Evolutionary conservation across 805 yeast species (phyloP).

Genomic region (Helenozyma baotianmanensis): DNA sequence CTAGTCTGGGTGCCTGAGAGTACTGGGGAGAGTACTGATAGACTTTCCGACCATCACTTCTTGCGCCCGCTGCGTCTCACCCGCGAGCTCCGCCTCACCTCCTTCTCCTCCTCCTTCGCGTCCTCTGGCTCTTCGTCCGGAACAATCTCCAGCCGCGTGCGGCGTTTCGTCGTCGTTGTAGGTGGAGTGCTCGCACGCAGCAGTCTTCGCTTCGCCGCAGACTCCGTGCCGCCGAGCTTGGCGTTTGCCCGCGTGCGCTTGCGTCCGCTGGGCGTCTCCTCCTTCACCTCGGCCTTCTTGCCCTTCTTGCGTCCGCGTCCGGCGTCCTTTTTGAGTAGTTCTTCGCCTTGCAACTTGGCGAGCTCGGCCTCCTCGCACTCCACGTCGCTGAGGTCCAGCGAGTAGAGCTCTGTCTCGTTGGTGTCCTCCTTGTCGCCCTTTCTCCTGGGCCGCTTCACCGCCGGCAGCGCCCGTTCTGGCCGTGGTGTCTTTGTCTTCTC

Average conservation of each 20-base stretch:
- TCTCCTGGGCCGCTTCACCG: constrained; percentile 1
- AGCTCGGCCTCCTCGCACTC: constrained; percentile 15
- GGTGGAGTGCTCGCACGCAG: constrained; percentile 7
- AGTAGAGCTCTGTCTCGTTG: constrained; percentile 6
- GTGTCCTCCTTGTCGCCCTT: constrained; percentile 2
- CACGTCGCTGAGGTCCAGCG: constrained; percentile 19
- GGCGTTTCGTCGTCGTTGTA: constrained; percentile 8
- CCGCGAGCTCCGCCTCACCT: constrained; percentile 10
- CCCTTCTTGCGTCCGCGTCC: constrained; percentile 5
- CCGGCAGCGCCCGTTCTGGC: background rate
- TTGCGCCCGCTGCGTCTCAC: too few species aligned
- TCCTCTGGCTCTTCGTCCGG: constrained; percentile 8
- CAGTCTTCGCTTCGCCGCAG: constrained; percentile 8
- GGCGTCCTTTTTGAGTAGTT: constrained; percentile 3
- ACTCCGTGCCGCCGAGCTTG: constrained; percentile 13
- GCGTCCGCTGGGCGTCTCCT: constrained; percentile 6
- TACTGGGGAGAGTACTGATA: too few species aligned
- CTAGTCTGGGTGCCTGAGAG: too few species aligned
- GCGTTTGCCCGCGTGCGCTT: constrained; percentile 19
- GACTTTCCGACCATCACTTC: too few species aligned
- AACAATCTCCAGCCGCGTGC: constrained; percentile 16
- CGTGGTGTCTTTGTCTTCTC: background rate
- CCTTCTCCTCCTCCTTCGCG: constrained; percentile 4
- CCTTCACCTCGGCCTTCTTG: constrained; percentile 9
- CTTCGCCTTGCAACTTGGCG: constrained; percentile 14